Percentiles rank a stretch among this genome's conserved stretches.
Conservation (phyloP, 2,329 filamentous ascomycete species). For the Domatiomyces globalis region DNA sequence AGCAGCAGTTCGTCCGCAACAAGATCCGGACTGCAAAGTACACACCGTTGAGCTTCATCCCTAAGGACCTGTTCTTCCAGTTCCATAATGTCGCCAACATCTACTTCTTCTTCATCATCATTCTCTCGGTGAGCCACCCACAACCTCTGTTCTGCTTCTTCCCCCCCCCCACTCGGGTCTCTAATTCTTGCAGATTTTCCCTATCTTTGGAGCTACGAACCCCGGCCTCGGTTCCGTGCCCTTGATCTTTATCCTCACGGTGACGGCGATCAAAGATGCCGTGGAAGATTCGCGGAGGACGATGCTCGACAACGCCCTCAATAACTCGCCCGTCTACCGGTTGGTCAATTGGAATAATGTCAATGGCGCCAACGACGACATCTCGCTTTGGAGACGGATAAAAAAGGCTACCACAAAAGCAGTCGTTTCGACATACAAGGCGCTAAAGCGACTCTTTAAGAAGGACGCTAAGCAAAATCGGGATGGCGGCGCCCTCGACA, state of each 20-base stretch:
- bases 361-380: conserved; percentile 74
- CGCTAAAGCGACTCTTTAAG: conserved; percentile 26
- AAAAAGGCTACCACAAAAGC: conserved; percentile 72
- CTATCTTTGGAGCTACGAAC: conserved; percentile 85
- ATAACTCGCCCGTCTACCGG: conserved; percentile 89
- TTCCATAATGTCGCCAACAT: conserved; percentile 98
- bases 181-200: conserved; percentile 56
- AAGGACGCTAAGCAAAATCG: conserved; percentile 38
- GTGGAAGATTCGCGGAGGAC: conserved; percentile 93
- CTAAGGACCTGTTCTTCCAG: conserved; percentile 94
- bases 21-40: conserved; percentile 98
- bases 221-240: conserved; percentile 82
- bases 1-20: conserved; percentile 63
- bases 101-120: conserved; percentile 94
- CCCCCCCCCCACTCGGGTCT: conserved; percentile 2
- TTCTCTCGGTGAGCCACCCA: conserved; percentile 62
- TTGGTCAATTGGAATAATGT: conserved; percentile 83
- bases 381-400: conserved; percentile 71
- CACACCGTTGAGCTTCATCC: conserved; percentile 83
- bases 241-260: conserved; percentile 75
- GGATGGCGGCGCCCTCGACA: conserved; percentile 34
- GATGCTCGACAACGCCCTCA: conserved; percentile 78
- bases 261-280: conserved; percentile 87
- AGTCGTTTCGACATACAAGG: conserved; percentile 41
- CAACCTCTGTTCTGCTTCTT: background rate